Base-by-base conservation (phyloP, 495 filamentous ascomycete species). In the Trichocladium uniseriatum region DNA sequence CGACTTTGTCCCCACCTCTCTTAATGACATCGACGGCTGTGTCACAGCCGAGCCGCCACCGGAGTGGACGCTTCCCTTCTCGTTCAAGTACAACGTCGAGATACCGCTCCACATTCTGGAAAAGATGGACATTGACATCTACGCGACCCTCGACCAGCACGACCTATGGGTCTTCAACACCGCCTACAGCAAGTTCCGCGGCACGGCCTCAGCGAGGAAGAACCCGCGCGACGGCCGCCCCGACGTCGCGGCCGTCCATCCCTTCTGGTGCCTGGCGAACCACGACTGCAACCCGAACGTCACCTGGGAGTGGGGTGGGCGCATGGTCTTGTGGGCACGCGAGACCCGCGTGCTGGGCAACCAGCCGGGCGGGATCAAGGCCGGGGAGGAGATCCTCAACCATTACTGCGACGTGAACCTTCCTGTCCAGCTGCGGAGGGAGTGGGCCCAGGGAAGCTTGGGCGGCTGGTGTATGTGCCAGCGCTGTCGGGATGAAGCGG, bases 141-240 rank as follows among this genome's bases (percentile, higher is more conserved):
- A 88, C 69, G 71, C 73, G 15, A 70, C 75, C 2, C 71, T 83
- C 24, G 65, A 63, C 0, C 59, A 71, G 14, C 85, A 87, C 64
- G 90, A 95, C 51, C 71, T 84, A n/a, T 98, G 92, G 92, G 78
- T 96, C 7, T 75, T 94, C 58, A 94, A 96, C 64, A 95, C 90
- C 0, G 75, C 95, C 6, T 92, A 89, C 65, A 79, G 84, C 43
- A 98, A 98, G 63, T 95, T 96, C 68, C 78, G 92, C 8, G 91
- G 87, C 35, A 92, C 89, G 0, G 91, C 92, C 0, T 92, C 86
- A 3, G 92, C 88, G 3, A 73, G 88, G 6, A 77, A 92, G 46
- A 83, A 79, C 28, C 76, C 70, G 0, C 75, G 77, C 59, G 84
- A 88, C 55, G 79, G 88, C 15, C 73, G 83, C 16, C 88, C 87